These are phyloP conservation scores for Alternaria arborescens DNA, from an alignment of 2,329 filamentous ascomycete species.

Conservation along the genomic window DNA sequence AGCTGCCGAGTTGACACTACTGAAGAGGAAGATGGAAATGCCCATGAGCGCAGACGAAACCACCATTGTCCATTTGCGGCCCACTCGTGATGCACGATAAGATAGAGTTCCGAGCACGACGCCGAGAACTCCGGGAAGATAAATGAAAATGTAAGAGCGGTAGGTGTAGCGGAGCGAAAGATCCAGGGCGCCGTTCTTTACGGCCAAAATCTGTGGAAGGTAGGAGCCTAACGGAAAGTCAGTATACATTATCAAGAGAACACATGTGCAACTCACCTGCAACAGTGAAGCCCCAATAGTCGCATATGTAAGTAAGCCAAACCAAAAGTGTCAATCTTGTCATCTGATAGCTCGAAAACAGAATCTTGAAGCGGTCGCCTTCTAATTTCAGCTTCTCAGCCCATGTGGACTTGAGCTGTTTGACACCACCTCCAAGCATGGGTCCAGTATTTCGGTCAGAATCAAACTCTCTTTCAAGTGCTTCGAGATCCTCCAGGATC, in stretches of 20 bases:
- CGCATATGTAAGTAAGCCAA: slow-evolving; percentile 62
- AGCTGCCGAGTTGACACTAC: slow-evolving; percentile 55
- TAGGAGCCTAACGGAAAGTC: slow-evolving; percentile 52
- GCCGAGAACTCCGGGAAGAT: slow-evolving; percentile 61
- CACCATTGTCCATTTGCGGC: slow-evolving; percentile 58
- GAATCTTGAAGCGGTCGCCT: slow-evolving; percentile 54
- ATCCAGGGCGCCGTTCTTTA: slow-evolving; percentile 60
- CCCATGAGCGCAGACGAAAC: slow-evolving; percentile 56
- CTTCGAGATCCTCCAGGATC: slow-evolving; percentile 48
- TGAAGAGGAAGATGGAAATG: slow-evolving; percentile 56
- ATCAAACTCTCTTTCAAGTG: slow-evolving; percentile 44
- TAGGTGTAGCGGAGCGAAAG: slow-evolving; percentile 60
- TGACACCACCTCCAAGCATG: slow-evolving; percentile 44
- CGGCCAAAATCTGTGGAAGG: slow-evolving; percentile 60
- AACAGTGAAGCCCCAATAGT: slow-evolving; percentile 61
- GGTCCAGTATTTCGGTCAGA: slow-evolving; percentile 27
- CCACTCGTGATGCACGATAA: slow-evolving; percentile 57
- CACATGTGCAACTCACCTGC: slow-evolving; percentile 44
- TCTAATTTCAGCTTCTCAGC: slow-evolving; percentile 52
- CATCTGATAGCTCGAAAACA: slow-evolving; percentile 56
- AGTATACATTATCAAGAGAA: slow-evolving; percentile 5
- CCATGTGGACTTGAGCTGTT: slow-evolving; percentile 42
- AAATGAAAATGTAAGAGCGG: slow-evolving; percentile 64
- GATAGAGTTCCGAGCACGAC: slow-evolving; percentile 59
- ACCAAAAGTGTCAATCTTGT: slow-evolving; percentile 57